Percentiles rank a stretch among this genome's conserved stretches.
Evolutionary conservation across 192 early-diverging fungal genomes (phyloP).

Genomic region (Umbelopsis ramanniana): DNA sequence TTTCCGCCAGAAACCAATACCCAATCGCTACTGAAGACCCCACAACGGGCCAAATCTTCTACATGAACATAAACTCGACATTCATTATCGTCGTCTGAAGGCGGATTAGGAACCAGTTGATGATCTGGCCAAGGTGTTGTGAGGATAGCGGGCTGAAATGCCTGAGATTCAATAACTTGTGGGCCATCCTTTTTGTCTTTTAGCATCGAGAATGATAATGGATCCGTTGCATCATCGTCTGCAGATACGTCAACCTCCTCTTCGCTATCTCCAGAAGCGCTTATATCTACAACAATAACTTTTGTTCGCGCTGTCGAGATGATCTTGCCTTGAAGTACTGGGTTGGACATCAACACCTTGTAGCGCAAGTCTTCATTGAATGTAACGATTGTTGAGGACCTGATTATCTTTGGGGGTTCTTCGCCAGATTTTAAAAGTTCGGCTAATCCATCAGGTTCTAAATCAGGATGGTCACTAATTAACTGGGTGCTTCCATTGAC

Average conservation of each 20-base stretch:
- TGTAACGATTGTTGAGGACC: slow-evolving; percentile 3
- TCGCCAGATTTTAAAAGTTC: slow-evolving; percentile 32
- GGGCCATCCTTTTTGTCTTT: slow-evolving; percentile 1
- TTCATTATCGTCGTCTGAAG: slow-evolving; percentile 52
- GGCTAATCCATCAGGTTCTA: slow-evolving; percentile 39
- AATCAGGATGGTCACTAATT: not conserved
- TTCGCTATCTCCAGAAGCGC: not conserved
- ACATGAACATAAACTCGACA: slow-evolving; percentile 57
- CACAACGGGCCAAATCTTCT: slow-evolving; percentile 48
- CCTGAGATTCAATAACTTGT: slow-evolving; percentile 28
- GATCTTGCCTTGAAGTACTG: slow-evolving; percentile 70
- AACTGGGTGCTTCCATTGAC: too few relatives aligned
- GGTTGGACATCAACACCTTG: slow-evolving; percentile 63
- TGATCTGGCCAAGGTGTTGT: slow-evolving; percentile 42
- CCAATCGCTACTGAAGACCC: slow-evolving; percentile 68
- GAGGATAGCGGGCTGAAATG: slow-evolving; percentile 41
- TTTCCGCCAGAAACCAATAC: slow-evolving; percentile 44
- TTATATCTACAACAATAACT: slow-evolving; percentile 52
- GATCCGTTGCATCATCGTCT: not conserved
- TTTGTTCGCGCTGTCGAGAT: slow-evolving; percentile 47
- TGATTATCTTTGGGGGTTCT: slow-evolving; percentile 41
- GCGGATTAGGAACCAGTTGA: slow-evolving; percentile 52
- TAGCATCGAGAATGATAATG: slow-evolving; percentile 16
- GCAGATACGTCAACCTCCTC: not conserved
- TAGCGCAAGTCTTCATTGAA: slow-evolving; percentile 28